Percentiles rank a stretch among this genome's conserved stretches.
Conservation (phyloP, 176 grass and related monocot genomes). For the Cenchrus purpureus region DNA sequence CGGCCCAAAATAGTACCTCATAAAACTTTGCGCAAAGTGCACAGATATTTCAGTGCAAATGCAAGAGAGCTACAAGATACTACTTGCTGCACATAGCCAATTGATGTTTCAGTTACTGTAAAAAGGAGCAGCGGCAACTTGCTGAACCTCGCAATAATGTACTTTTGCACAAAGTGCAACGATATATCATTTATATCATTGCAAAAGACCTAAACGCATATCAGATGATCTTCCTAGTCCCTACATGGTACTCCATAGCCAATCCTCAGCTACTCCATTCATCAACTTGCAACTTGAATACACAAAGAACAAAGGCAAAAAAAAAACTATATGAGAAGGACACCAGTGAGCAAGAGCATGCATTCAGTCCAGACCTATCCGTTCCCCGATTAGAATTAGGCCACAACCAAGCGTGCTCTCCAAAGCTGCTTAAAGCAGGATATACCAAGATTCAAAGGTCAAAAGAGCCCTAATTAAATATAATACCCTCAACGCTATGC, state of each 20-base stretch:
- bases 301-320: neutral
- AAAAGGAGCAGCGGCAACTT: slow-evolving; percentile 2
- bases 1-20: neutral
- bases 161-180: slow-evolving; percentile 11
- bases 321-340: slow-evolving; percentile 14
- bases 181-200: neutral
- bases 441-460: slow-evolving; percentile 29
- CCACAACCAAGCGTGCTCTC: slow-evolving; percentile 28
- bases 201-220: neutral
- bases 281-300: slow-evolving; percentile 41
- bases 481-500: neutral
- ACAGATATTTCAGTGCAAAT: slow-evolving; percentile 16
- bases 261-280: slow-evolving; percentile 23
- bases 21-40: slow-evolving; percentile 36
- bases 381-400: slow-evolving; percentile 21
- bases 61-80: neutral
- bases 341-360: slow-evolving; percentile 21
- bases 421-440: slow-evolving; percentile 42
- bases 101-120: neutral
- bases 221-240: neutral
- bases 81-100: neutral
- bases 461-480: slow-evolving; percentile 17
- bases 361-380: slow-evolving; percentile 19
- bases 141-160: neutral
- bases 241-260: neutral